These are phyloP conservation scores for Hypoxylon lienhwacheense DNA, from an alignment of 495 filamentous ascomycete genomes.

Conservation along the genomic window DNA sequence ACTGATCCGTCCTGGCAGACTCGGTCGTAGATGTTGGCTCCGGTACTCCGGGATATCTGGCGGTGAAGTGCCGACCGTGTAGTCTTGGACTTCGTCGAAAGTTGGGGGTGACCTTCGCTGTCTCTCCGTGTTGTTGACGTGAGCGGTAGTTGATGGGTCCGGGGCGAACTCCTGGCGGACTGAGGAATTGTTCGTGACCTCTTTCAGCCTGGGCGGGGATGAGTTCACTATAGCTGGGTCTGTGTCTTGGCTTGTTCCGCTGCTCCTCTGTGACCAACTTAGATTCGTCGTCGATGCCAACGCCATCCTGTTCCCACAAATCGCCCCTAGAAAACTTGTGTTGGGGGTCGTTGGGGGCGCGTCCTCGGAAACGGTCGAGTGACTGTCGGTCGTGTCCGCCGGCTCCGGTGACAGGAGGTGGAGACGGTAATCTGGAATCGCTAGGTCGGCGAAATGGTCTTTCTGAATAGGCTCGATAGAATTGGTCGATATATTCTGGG, in stretches of 20 bases:
- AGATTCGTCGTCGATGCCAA: conserved; percentile 24
- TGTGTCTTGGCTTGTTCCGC: conserved; percentile 3
- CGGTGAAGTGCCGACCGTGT: conserved; percentile 22
- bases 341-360: conserved; percentile 19
- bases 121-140: conserved; percentile 19
- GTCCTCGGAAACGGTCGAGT: conserved; percentile 19
- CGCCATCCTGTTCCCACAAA: conserved; percentile 12
- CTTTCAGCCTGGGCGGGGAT: conserved; percentile 38
- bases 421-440: conserved; percentile 35
- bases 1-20: conserved; percentile 15
- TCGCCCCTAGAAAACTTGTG: neutral
- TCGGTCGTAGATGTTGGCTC: conserved; percentile 9
- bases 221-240: conserved; percentile 39
- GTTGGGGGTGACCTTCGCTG: conserved; percentile 29
- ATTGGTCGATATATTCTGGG: conserved; percentile 12
- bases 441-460: conserved; percentile 33
- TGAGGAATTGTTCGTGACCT: conserved; percentile 31
- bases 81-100: conserved; percentile 29
- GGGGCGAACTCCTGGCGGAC: conserved; percentile 28
- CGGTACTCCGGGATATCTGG: conserved; percentile 1
- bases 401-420: conserved; percentile 27
- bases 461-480: conserved; percentile 10
- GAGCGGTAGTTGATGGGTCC: conserved; percentile 19
- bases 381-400: conserved; percentile 14
- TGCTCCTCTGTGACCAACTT: conserved; percentile 1